Evolutionary conservation across 345 rosid genomes (phyloP).

Genomic region (Noccaea caerulescens): DNA sequence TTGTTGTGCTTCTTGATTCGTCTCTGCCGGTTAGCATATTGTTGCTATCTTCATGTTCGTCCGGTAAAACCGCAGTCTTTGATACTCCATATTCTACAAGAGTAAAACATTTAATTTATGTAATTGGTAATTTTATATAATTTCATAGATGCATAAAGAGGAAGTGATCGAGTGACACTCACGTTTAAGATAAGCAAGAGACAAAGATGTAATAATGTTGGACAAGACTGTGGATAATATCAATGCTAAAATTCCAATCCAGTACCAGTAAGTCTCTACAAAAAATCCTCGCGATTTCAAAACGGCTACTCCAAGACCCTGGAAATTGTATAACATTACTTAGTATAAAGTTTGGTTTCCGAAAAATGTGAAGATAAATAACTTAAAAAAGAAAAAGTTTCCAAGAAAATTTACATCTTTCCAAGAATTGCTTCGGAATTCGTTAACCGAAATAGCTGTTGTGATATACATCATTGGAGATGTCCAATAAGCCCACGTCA

Average conservation of each 20-base stretch:
- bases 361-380: slow-evolving; percentile 4
- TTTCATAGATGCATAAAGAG: background rate
- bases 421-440: slow-evolving; percentile 63
- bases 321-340: background rate
- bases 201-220: slow-evolving; percentile 50
- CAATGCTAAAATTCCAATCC: slow-evolving; percentile 63
- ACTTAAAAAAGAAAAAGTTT: background rate
- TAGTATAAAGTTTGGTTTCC: background rate
- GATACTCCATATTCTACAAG: slow-evolving; percentile 52
- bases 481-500: slow-evolving; percentile 74
- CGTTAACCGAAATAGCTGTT: slow-evolving; percentile 57
- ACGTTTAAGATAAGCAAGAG: slow-evolving; percentile 62
- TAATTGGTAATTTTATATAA: background rate
- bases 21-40: background rate
- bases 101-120: background rate
- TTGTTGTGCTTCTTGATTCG: background rate
- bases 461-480: slow-evolving; percentile 74
- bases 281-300: slow-evolving; percentile 54
- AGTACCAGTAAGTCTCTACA: slow-evolving; percentile 63
- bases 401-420: slow-evolving; percentile 38
- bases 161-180: slow-evolving; percentile 35
- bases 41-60: slow-evolving; percentile 32
- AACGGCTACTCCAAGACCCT: slow-evolving; percentile 54
- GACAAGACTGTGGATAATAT: slow-evolving; percentile 48
- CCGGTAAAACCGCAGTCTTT: slow-evolving; percentile 29